phyloP scores from a whole-genome alignment of 2,329 filamentous ascomycete genomes.

The Hypoxylon sp. region DNA sequence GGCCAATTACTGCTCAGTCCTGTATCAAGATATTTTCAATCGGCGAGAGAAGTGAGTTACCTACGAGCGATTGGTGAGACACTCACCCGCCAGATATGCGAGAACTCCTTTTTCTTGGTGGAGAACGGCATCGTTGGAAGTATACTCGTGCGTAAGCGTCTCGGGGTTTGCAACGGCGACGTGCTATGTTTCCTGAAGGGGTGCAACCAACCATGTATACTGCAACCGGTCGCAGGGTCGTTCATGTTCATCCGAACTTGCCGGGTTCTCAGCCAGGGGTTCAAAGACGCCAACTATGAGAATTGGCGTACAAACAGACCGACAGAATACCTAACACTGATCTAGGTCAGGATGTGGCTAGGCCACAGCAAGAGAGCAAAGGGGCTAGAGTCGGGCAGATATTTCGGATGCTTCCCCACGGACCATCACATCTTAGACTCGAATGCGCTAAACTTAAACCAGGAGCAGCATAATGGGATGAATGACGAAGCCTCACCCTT shows the following conservation, averaged over 20 bases:
- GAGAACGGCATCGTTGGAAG: background rate
- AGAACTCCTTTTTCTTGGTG: background rate
- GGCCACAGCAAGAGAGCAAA: background rate
- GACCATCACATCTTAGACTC: slow-evolving; percentile 4
- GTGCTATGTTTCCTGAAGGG: background rate
- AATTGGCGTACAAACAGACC: background rate
- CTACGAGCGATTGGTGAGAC: background rate
- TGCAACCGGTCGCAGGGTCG: background rate
- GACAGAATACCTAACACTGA: background rate
- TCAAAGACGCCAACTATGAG: background rate
- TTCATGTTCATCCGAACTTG: background rate
- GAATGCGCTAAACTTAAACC: slow-evolving; percentile 4
- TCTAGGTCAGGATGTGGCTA: background rate
- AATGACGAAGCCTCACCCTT: slow-evolving; percentile 24
- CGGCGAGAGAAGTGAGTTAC: background rate
- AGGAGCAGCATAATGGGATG: background rate
- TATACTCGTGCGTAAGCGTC: background rate
- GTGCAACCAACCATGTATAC: background rate
- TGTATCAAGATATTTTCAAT: slow-evolving; percentile 1
- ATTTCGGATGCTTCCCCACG: background rate
- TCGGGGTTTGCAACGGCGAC: background rate
- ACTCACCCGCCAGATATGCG: background rate
- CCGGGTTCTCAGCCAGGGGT: background rate
- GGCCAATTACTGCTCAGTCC: background rate
- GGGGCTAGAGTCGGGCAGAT: too few species aligned